Evolutionary conservation across 352 stramenopile genomes (phyloP).

Genomic region (Pythium apleroticum): DNA sequence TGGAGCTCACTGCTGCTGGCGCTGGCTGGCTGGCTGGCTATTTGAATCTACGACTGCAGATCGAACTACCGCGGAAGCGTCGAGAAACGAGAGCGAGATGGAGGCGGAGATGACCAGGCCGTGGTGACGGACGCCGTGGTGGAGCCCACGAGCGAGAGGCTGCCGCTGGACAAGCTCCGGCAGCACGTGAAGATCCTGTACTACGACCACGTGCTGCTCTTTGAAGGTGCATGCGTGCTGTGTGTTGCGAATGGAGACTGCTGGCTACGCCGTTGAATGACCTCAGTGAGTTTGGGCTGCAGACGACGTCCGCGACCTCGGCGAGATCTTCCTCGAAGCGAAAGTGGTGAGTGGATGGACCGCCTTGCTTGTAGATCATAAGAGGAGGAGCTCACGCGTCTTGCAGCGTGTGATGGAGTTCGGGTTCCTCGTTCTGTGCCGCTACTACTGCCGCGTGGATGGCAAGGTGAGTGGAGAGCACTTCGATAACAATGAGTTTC

Average conservation of each 20-base stretch:
- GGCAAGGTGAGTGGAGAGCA: slow-evolving; percentile 39
- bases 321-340: slow-evolving; percentile 61
- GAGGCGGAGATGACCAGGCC: background rate
- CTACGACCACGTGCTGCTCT: slow-evolving; percentile 58
- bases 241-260: background rate
- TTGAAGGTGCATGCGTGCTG: slow-evolving; percentile 54
- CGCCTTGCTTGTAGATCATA: background rate
- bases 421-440: slow-evolving; percentile 61
- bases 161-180: slow-evolving; percentile 54
- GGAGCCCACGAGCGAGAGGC: slow-evolving; percentile 29
- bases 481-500: background rate
- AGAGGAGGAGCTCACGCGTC: background rate
- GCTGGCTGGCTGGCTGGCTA: no score
- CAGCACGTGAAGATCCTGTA: slow-evolving; percentile 57
- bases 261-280: no score
- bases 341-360: slow-evolving; percentile 40
- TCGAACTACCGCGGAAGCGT: slow-evolving; percentile 41
- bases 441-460: slow-evolving; percentile 64
- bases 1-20: background rate
- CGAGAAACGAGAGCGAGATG: slow-evolving; percentile 18
- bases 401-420: slow-evolving; percentile 61
- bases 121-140: slow-evolving; percentile 2
- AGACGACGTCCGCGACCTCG: slow-evolving; percentile 68
- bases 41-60: no score
- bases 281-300: no score